These are phyloP conservation scores for Pholiota adiposa DNA, from an alignment of 1,284 basidiomycete species.

Conservation along the genomic window DNA sequence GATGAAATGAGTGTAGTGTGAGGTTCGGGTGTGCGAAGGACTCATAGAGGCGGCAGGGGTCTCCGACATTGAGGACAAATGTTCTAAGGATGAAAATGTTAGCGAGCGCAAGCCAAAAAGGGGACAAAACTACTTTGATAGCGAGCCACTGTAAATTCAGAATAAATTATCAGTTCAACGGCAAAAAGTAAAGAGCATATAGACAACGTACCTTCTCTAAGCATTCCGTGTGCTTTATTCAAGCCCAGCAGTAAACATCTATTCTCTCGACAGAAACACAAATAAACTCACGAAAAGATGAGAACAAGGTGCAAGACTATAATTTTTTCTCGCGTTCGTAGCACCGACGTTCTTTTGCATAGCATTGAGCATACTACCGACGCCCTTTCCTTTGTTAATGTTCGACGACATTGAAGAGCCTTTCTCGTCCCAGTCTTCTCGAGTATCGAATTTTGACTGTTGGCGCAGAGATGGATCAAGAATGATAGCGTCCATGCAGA, in stretches of 20 bases:
- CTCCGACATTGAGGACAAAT: constrained; percentile 21
- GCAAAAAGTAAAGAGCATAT: neutral
- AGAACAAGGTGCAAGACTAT: constrained; percentile 87
- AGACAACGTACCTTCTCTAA: constrained; percentile 66
- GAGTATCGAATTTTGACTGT: constrained; percentile 30
- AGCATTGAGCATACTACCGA: constrained; percentile 42
- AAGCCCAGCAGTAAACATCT: neutral
- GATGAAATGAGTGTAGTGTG: neutral
- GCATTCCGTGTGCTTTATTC: constrained; percentile 78
- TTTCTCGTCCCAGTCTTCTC: constrained; percentile 28
- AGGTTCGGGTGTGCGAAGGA: neutral
- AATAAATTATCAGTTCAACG: constrained; percentile 8
- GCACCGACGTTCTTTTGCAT: constrained; percentile 49
- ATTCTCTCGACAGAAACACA: neutral
- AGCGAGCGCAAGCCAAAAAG: neutral
- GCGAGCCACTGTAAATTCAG: constrained; percentile 72
- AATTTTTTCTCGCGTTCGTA: constrained; percentile 59
- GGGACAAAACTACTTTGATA: constrained; percentile 65
- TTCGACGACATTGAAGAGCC: constrained; percentile 12
- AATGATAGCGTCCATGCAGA: constrained; percentile 88
- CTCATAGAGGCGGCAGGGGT: constrained; percentile 18
- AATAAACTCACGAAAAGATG: constrained; percentile 78
- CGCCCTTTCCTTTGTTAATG: constrained; percentile 30
- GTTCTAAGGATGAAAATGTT: neutral
- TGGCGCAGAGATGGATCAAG: constrained; percentile 49